Evolutionary conservation across 441 rosid species (phyloP), one percentile per base, ranked within the genome.

Genomic region (Syzygium malaccense): DNA sequence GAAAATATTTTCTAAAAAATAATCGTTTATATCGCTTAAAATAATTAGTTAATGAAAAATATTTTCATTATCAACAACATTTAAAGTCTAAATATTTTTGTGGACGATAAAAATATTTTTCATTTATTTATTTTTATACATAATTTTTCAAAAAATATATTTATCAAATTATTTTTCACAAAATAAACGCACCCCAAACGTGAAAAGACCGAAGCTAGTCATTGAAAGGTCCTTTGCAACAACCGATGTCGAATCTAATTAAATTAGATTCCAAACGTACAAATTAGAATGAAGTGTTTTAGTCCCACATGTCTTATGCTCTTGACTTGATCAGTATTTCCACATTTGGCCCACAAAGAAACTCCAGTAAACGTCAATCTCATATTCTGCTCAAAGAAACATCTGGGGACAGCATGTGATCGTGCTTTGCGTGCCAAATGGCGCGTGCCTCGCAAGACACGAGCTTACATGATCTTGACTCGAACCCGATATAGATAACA

Each of bases 1-100:
- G 3, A 60, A 60, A 60, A 58, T 2, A 60, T 4, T 0, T 28
- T 60, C 8, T 1, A 12, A 0, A 60, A 28, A 28, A 28, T 0
- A 2, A 14, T 60, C 14, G 2, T 15, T 28, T 13, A 6, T 60
- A 60, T 60, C 6, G 28, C 32, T 60, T 60, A 17, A 60, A 60
- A 60, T 60, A 28, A 60, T n/a, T 28, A 60, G 32, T 15, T 30
- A 7, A 28, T 60, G 1, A 4, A 28, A 60, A 60, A 12, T 28
- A 2, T 60, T 28, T 60, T 60, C 30, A 60, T 13, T 28, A 14
- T 60, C 14, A 7, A 14, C 32, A 60, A 60, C n/a, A 14, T 3
- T 30, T 60, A 14, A 60, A 28, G 18, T 60, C 17, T 60, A 4
- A 60, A 28, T 60, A 60, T 55, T 13, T 60, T 60, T 2, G 2